phyloP scores from a whole-genome alignment of 495 filamentous ascomycete species.

The Opeltia flavorubescens region DNA sequence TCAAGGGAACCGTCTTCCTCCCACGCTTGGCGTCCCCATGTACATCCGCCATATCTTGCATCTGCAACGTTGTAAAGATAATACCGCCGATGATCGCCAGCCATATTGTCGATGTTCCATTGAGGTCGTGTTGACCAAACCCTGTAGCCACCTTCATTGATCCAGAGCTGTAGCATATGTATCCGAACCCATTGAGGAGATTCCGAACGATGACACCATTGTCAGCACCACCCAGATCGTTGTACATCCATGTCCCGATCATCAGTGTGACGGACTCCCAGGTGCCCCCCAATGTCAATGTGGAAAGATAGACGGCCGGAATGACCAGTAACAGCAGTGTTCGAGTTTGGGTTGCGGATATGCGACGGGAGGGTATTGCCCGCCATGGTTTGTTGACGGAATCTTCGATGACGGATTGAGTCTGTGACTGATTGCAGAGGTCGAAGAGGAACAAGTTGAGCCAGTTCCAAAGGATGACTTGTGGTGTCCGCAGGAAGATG shows the following conservation, averaged over 20 bases:
- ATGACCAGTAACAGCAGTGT: slow-evolving; percentile 21
- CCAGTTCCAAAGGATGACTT: slow-evolving; percentile 7
- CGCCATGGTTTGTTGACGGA: slow-evolving; percentile 44
- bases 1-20: slow-evolving; percentile 24
- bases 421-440: slow-evolving; percentile 32
- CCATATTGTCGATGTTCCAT: slow-evolving; percentile 19
- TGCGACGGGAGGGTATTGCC: slow-evolving; percentile 26
- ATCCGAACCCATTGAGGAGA: slow-evolving; percentile 28
- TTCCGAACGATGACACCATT: slow-evolving; percentile 25
- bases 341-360: slow-evolving; percentile 24
- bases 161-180: slow-evolving; percentile 20
- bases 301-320: slow-evolving; percentile 19
- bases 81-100: slow-evolving; percentile 22
- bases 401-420: slow-evolving; percentile 31
- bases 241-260: slow-evolving; percentile 33
- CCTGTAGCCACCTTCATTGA: slow-evolving; percentile 9
- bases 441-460: slow-evolving; percentile 24
- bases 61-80: slow-evolving; percentile 30
- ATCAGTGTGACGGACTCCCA: slow-evolving; percentile 20
- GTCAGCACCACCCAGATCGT: slow-evolving; percentile 34
- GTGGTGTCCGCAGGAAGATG: slow-evolving; percentile 4
- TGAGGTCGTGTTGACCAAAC: not conserved
- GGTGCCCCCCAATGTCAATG: slow-evolving; percentile 20
- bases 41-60: slow-evolving; percentile 31
- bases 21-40: slow-evolving; percentile 27